Evolutionary conservation across 2,329 filamentous ascomycete species (phyloP).

Genomic region (Aspergillus fischeri): DNA sequence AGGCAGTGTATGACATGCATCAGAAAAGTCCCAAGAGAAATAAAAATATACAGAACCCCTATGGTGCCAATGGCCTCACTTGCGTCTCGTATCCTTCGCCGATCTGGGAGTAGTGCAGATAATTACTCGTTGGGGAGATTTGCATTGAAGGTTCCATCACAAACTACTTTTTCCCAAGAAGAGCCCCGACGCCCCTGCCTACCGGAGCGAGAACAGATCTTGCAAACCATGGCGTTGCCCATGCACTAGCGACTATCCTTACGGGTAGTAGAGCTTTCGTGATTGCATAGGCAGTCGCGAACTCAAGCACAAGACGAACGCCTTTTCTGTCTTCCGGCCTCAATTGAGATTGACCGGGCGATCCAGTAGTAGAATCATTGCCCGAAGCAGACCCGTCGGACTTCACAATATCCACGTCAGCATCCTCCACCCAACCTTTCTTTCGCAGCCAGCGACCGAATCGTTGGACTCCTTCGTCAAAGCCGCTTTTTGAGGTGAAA

Average conservation of each 20-base stretch:
- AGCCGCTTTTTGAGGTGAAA: slow-evolving; percentile 33
- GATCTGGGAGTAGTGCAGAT: neutral
- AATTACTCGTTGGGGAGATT: neutral
- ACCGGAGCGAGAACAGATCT: slow-evolving; percentile 55
- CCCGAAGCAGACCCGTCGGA: slow-evolving; percentile 21
- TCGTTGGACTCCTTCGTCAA: slow-evolving; percentile 60
- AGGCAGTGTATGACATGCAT: slow-evolving; percentile 7
- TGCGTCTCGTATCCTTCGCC: neutral
- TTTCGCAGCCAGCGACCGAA: slow-evolving; percentile 73
- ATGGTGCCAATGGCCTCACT: neutral
- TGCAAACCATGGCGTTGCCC: slow-evolving; percentile 92
- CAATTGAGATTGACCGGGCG: slow-evolving; percentile 19
- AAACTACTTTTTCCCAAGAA: slow-evolving; percentile 34
- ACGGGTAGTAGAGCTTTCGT: slow-evolving; percentile 80
- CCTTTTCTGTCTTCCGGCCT: slow-evolving; percentile 38
- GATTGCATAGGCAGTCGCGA: slow-evolving; percentile 86
- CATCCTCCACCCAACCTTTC: slow-evolving; percentile 70
- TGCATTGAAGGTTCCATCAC: neutral
- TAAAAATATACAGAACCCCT: neutral
- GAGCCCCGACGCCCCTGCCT: slow-evolving; percentile 33
- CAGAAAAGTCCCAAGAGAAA: neutral
- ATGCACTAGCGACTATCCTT: slow-evolving; percentile 73
- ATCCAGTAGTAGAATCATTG: slow-evolving; percentile 15
- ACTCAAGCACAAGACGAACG: slow-evolving; percentile 56
- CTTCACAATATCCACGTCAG: slow-evolving; percentile 44